A percentile compares a stretch with the other conserved stretches of the same genome.
Evolutionary conservation across 2,329 filamentous ascomycete species (phyloP).

Genomic region (Pseudodiploospora longispora): DNA sequence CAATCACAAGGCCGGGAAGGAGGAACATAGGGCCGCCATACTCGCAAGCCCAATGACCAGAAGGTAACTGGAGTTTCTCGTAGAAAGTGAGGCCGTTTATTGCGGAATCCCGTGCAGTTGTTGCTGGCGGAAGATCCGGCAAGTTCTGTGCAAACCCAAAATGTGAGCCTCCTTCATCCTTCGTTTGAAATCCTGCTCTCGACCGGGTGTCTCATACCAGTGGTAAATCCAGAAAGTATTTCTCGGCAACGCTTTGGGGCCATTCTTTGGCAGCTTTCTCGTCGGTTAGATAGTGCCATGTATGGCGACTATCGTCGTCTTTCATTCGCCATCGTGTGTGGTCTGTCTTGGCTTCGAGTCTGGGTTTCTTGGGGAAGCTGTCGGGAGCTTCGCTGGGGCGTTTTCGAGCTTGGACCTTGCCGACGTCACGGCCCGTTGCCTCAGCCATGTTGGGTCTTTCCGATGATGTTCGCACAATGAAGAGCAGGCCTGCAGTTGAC

Average conservation of each 20-base stretch:
- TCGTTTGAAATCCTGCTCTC: constrained; percentile 1
- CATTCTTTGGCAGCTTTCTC: constrained; percentile 62
- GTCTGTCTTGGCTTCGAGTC: constrained; percentile 59
- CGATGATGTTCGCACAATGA: too few relatives aligned
- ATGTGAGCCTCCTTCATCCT: neutral
- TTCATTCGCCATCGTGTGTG: constrained; percentile 74
- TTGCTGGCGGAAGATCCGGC: constrained; percentile 61
- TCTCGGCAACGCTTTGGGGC: constrained; percentile 86
- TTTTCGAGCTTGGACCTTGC: constrained; percentile 31
- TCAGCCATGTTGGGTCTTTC: constrained; percentile 18
- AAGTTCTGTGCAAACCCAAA: constrained; percentile 48
- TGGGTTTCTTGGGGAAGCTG: constrained; percentile 36
- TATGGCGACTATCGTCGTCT: constrained; percentile 77
- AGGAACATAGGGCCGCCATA: constrained; percentile 98
- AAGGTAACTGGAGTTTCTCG: constrained; percentile 76
- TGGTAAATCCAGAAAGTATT: constrained; percentile 74
- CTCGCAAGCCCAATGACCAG: constrained; percentile 93
- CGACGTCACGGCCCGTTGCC: constrained; percentile 21
- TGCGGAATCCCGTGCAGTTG: constrained; percentile 67
- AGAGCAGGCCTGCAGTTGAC: too few relatives aligned
- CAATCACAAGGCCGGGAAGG: constrained; percentile 73
- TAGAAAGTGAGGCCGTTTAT: constrained; percentile 83
- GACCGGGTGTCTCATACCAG: constrained; percentile 44
- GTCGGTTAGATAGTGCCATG: constrained; percentile 86
- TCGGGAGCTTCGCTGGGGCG: constrained; percentile 32